Base-by-base conservation (phyloP, 768 basidiomycete species). In the Coprinopsis sp. region DNA sequence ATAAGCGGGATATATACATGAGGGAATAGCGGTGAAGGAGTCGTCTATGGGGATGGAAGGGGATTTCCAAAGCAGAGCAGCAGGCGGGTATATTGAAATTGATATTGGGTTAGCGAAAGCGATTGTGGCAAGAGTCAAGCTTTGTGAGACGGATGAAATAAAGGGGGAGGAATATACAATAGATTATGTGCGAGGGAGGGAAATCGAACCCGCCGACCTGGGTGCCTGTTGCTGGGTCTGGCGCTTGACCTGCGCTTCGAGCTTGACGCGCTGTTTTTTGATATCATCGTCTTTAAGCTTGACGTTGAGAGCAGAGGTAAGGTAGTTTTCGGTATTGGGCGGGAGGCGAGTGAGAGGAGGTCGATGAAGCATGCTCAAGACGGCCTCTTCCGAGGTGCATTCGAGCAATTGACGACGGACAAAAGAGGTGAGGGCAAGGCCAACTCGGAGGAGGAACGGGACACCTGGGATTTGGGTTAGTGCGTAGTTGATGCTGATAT, bases 251-350 rank as follows among this genome's bases (percentile, higher is more conserved):
- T 83, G 81, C n/a, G 78, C 78, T 54, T 86, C 83, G 70, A 89
- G 78, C 58, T 89, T 89, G 25, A 74, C 58, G 3, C 87, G 78
- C 54, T 84, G 84, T 57, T 88, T 90, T 22, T 79, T 76, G 13
- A 91, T 51, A 48, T 90, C 87, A 47, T 89, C 87, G 53, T 90
- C 88, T 57, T 84, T 90, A 49, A 90, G 62, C 60, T 84, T 88
- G 51, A 85, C 67, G 73, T 10, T n/a, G n/a, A 76, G 66, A 0
- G 77, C 76, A 6, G 82, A 71, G n/a, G 77, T 63, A 25, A 90
- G 62, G 50, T 90, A 73, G 1, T 74, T 72, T 36, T 86, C 87
- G 0, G 83, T 73, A 3, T 71, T 69, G 0, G 78, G 65, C 0
- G 84, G 84, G 0, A 90, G 71, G 44, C 68, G 68, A n/a, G 64